Percentiles rank a stretch among this genome's conserved stretches.
phyloP scores from a whole-genome alignment of 2,329 filamentous ascomycete genomes.

The Neofusicoccum parvum region DNA sequence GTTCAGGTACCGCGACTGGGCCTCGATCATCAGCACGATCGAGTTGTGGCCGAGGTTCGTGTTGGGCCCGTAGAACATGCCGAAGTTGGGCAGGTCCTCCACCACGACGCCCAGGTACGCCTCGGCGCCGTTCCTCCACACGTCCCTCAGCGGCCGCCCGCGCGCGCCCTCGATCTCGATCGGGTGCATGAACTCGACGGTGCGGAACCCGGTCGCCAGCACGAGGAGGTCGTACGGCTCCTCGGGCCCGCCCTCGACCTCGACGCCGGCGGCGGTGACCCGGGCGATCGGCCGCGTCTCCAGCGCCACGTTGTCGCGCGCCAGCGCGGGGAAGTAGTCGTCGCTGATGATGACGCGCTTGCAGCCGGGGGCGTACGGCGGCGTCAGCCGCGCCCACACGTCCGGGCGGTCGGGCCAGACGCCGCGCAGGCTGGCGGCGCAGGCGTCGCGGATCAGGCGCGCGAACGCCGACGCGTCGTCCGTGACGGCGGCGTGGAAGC shows the following conservation, averaged over 20 bases:
- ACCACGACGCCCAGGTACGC: constrained; percentile 53
- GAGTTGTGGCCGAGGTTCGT: constrained; percentile 57
- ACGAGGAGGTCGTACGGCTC: constrained; percentile 57
- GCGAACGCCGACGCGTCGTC: constrained; percentile 45
- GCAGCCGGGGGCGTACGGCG: constrained; percentile 57
- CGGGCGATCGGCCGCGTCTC: constrained; percentile 53
- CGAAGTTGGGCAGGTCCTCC: constrained; percentile 58
- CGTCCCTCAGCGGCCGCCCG: constrained; percentile 47
- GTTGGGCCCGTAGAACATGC: constrained; percentile 61
- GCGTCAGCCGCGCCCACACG: constrained; percentile 56
- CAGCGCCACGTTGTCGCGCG: constrained; percentile 50
- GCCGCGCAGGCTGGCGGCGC: constrained; percentile 44
- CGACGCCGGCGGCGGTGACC: constrained; percentile 46
- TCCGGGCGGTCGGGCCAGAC: constrained; percentile 51
- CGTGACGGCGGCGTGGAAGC: constrained; percentile 48
- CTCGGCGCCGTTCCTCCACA: constrained; percentile 57
- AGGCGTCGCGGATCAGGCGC: constrained; percentile 42
- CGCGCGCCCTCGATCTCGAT: constrained; percentile 54
- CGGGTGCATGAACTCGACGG: constrained; percentile 61
- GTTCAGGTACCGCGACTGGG: constrained; percentile 58
- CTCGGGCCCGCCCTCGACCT: constrained; percentile 34
- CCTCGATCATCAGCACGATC: constrained; percentile 65
- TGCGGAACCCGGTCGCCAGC: constrained; percentile 61
- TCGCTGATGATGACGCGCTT: constrained; percentile 59
- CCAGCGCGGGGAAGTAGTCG: constrained; percentile 58